Evolutionary conservation across 2,329 filamentous ascomycete genomes (phyloP).

Genomic region (Aspergillus spinulosporus): DNA sequence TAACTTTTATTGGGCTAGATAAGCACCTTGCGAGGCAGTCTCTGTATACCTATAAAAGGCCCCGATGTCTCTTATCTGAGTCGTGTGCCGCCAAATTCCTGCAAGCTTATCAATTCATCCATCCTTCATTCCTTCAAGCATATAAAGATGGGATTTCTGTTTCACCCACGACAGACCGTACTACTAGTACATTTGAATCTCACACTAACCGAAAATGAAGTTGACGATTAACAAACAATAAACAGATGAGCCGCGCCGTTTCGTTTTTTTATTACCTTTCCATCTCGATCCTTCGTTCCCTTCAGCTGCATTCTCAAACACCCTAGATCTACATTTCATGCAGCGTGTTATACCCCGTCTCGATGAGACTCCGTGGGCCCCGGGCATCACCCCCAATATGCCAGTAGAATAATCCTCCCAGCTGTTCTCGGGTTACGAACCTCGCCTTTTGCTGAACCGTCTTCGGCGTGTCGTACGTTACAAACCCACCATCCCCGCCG

Average conservation of each 20-base stretch:
- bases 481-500: constrained; percentile 72
- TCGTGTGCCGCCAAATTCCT: not conserved
- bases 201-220: not conserved
- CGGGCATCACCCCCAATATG: constrained; percentile 69
- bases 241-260: constrained; percentile 5
- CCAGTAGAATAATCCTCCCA: constrained; percentile 82
- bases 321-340: constrained; percentile 40
- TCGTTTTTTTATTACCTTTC: not conserved
- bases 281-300: not conserved
- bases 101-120: constrained; percentile 10
- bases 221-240: not conserved
- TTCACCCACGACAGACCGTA: not conserved
- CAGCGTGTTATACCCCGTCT: constrained; percentile 59
- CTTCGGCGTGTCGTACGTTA: constrained; percentile 76
- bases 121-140: not conserved
- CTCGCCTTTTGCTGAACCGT: constrained; percentile 74
- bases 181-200: not conserved
- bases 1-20: not conserved
- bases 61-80: not conserved
- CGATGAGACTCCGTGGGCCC: constrained; percentile 58
- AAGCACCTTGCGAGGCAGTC: constrained; percentile 1
- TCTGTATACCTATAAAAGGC: not conserved
- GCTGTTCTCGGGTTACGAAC: constrained; percentile 68
- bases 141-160: not conserved
- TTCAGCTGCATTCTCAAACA: too few relatives aligned